Evolutionary conservation across 257 asterid genomes (phyloP), one percentile per base, ranked within the genome.

Genomic region (Solanum tarapatanum): DNA sequence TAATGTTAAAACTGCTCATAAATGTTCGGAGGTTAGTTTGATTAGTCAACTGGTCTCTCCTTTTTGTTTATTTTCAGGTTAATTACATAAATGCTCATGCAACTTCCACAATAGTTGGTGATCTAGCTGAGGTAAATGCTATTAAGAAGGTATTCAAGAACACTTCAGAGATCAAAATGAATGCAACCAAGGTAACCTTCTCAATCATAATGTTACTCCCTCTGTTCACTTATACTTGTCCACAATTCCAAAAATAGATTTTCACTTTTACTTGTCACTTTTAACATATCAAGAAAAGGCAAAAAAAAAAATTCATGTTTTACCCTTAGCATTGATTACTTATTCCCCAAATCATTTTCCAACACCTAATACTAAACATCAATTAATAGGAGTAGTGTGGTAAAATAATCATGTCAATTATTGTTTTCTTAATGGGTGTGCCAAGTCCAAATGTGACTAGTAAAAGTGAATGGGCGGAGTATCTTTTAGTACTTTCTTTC

Each of bases 21-120:
- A 7, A 77, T 3, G 8, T 43, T 26, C 7, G 23, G 60, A 7
- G 21, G 35, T 69, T 69, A 2, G 83, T 76, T 79, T 79, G 64
- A 43, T 79, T 43, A 24, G 45, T 39, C 35, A 77, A 12, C 36
- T 37, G 62, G 84, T 43, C 84, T 24, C 84, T 79, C 64, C 64
- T 26, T 43, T 79, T 41, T 13, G 9, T 43, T 12, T 79, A 43
- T 84, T 91, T 87, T 90, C 96, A 96, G 99, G 99, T 96, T 84
- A 95, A 96, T 90, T 96, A 95, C 92, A 96, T 96, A 76, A 96
- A 96, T 88, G 98, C 98, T 60, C 99, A 96, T 90, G 99, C 99
- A 77, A 96, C 99, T 88, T 96, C 99, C 79, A 96, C 98, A 43
- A 11, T 96, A 69, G 99, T 95, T 24, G 99, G 99, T 88, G 99